Percentiles rank a stretch among this genome's conserved stretches.
Conservation (phyloP, 2,329 filamentous ascomycete genomes). For the Chaetomium sp. region DNA sequence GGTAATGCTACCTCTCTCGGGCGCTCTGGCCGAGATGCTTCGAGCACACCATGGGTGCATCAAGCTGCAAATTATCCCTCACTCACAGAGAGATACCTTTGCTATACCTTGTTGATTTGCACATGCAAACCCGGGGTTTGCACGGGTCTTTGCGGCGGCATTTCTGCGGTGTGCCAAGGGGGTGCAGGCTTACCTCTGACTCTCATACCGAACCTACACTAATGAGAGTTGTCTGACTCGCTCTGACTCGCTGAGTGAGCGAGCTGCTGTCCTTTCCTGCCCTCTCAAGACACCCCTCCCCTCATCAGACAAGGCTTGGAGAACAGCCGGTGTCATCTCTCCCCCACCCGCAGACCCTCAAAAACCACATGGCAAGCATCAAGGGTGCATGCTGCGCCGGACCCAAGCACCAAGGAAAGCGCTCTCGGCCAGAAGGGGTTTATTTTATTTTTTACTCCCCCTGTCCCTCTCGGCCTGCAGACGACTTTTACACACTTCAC, state of each 20-base stretch:
- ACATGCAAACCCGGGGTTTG: slow-evolving; percentile 33
- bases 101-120: slow-evolving; percentile 29
- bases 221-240: no score
- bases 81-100: slow-evolving; percentile 16
- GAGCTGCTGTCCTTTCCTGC: slow-evolving; percentile 20
- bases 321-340: slow-evolving; percentile 25
- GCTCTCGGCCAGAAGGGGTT: slow-evolving; percentile 32
- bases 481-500: slow-evolving; percentile 13
- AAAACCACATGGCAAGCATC: slow-evolving; percentile 41
- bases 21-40: slow-evolving; percentile 8
- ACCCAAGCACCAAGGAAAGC: slow-evolving; percentile 25
- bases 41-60: slow-evolving; percentile 30
- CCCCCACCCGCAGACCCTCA: slow-evolving; percentile 31
- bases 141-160: slow-evolving; percentile 30
- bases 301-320: slow-evolving; percentile 22
- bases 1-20: slow-evolving; percentile 7
- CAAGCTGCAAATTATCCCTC: slow-evolving; percentile 36
- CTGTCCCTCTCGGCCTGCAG: slow-evolving; percentile 20
- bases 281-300: slow-evolving; percentile 29
- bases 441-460: slow-evolving; percentile 15
- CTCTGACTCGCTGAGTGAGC: slow-evolving; percentile 40
- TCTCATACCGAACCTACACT: slow-evolving; percentile 1
- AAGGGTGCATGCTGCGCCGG: slow-evolving; percentile 33
- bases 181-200: slow-evolving; percentile 35
- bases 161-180: slow-evolving; percentile 19